Conservation (phyloP, 208 protist species). For the Blastocrithidia nonstop region DNA sequence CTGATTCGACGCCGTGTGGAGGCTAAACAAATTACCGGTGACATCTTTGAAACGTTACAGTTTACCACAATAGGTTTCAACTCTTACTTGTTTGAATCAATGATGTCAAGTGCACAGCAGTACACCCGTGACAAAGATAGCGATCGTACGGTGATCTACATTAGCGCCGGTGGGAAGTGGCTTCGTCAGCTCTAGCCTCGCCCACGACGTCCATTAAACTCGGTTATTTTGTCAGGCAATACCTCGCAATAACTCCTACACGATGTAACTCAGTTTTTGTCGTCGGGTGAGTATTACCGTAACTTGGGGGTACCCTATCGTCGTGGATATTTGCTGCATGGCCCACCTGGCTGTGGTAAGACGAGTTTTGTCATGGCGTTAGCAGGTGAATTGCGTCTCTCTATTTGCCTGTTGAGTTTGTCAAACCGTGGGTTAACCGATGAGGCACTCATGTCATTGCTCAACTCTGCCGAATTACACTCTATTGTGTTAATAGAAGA, state of each 20-base stretch:
- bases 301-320: constrained; percentile 90
- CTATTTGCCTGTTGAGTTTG: constrained; percentile 90
- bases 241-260: constrained; percentile 34
- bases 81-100: constrained; percentile 29
- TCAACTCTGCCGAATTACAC: constrained; percentile 71
- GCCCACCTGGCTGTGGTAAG: constrained; percentile 91
- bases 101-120: constrained; percentile 52
- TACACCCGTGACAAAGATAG: constrained; percentile 43
- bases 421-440: constrained; percentile 75
- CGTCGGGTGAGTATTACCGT: constrained; percentile 75
- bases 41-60: constrained; percentile 67
- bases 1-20: constrained; percentile 63
- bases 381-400: constrained; percentile 81
- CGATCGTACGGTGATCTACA: constrained; percentile 76
- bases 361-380: constrained; percentile 86
- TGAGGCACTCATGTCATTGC: constrained; percentile 68
- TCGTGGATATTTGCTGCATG: constrained; percentile 90
- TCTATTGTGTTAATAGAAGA: constrained; percentile 92
- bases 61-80: constrained; percentile 54
- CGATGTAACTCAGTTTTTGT: constrained; percentile 79
- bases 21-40: constrained; percentile 36
- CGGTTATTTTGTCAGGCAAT: constrained; percentile 75
- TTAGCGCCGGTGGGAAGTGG: constrained; percentile 61
- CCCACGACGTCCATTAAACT: constrained; percentile 67
- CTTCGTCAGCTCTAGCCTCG: constrained; percentile 41